Evolutionary conservation across 202 grass and related monocot genomes (phyloP).

Genomic region (Cymbopogon flexuosus): DNA sequence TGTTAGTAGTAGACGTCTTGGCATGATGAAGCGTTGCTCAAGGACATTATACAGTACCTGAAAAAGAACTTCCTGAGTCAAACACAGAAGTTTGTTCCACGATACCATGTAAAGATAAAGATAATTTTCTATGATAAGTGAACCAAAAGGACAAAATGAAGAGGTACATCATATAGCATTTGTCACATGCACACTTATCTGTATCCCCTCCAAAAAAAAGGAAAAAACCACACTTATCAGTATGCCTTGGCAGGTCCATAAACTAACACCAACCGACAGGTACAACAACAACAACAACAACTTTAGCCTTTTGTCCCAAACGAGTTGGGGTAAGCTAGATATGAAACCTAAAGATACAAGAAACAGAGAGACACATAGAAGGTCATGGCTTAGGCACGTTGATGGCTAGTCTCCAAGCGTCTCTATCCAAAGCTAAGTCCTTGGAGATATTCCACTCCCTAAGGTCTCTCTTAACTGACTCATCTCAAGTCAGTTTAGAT

Average conservation of each 20-base stretch:
- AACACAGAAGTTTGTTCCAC: constrained; percentile 14
- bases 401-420: no score
- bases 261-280: not conserved
- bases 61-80: constrained; percentile 22
- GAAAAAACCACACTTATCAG: not conserved
- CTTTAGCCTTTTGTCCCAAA: no score
- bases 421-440: no score
- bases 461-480: no score
- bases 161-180: not conserved
- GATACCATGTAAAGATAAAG: not conserved
- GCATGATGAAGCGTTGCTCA: constrained; percentile 74
- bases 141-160: not conserved
- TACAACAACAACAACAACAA: no score
- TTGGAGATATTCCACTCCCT: no score
- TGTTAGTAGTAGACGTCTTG: constrained; percentile 74
- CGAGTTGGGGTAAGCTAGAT: no score
- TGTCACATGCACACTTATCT: not conserved
- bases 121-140: not conserved
- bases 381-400: no score
- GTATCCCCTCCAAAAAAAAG: not conserved
- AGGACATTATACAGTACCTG: constrained; percentile 87
- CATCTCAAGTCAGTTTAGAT: no score
- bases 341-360: no score
- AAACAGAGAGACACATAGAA: no score
- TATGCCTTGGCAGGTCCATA: constrained; percentile 16